Evolutionary conservation across 768 basidiomycete species (phyloP), one percentile per base, ranked within the genome.

Genomic region (Paxillus ammoniavirescens): DNA sequence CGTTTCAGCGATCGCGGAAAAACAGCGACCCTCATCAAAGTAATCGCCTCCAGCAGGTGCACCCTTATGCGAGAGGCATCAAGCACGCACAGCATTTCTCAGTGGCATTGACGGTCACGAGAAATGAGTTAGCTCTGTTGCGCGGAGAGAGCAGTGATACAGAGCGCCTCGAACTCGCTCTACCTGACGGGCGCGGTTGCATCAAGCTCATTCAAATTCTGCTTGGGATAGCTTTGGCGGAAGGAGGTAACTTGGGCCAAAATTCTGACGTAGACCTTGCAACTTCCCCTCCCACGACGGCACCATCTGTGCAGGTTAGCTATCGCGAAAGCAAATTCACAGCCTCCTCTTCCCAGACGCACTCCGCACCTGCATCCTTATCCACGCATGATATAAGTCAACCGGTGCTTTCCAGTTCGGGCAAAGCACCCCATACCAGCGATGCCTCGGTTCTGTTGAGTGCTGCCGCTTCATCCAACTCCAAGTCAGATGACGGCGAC

Each of bases 111-210:
- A 28, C 51, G 5, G 17, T 52, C 23, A 30, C 56, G 7, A 33
- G 49, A 21, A 17, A 53, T n/a, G 47, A 23, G 47, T 21, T 18
- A 15, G 28, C 7, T 8, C 42, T 55, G 30, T n/a, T 51, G 31
- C 50, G 49, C 9, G 54, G 56, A 48, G 52, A 57, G 5, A 33
- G 51, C 8, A 49, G 48, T 26, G 52, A 51, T 2, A 49, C 31
- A 30, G 54, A 55, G 12, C 41, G 50, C 13, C 8, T 50, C 2
- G 44, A 47, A 3, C 7, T 55, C 17, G 31, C 15, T 1, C 40
- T 55, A 9, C 2, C 21, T 5, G 41, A 47, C 9, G 50, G 54
- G 5, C 37, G 49, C 2, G 49, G 54, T 1, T 42, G 49, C n/a
- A 38, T 55, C 30, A 45, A 51, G 21, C 47, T 55, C 31, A 47